Base-by-base conservation (phyloP, 192 early-diverging fungal genomes). In the Coemansia sp. region DNA sequence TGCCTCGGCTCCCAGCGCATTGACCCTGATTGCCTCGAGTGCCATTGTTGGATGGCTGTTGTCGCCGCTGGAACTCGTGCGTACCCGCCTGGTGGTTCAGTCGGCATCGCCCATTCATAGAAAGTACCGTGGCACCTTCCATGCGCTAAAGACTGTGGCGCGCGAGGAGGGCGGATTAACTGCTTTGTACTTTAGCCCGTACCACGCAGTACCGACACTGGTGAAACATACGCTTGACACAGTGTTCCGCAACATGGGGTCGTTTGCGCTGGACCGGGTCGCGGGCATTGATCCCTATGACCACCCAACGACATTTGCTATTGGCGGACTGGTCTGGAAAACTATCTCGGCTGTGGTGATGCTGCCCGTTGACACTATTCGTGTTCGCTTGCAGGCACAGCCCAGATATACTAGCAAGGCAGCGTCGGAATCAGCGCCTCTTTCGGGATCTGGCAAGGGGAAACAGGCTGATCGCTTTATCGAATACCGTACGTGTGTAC, bases 31-130 rank as follows among this genome's bases (percentile, higher is more conserved):
- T 1, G 76, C 86, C 2, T 93, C 92, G 15, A 88, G 92, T 76
- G 76, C 93, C 1, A 71, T 93, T 24, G 90, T 93, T 6, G 96
- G 96, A 8, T 84, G 91, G 65, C 41, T 93, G 42, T 86, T 99
- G 51, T 93, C 92, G 67, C 97, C 97, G 3, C 80, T 99, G 52
- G 97, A 99, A 69, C 82, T 98, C 15, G 88, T 93, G 57, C 88
- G 91, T 49, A 97, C 96, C 51, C 91, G 95, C 60, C 77, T 98
- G 62, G 86, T 95, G 42, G 91, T 95, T 3, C 96, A 98, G 80
- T 85, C 95, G 13, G 76, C 91, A 4, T 89, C 90, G 40, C 93
- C 93, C 7, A 55, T 86, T 38, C 87, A 91, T 40, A 88, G 90
- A 51, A 93, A 93, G 72, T 99, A 99, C 85, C 86, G 80, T 47